Base-by-base conservation (phyloP, 805 yeast species). In the Dipodascus geniculatus region DNA sequence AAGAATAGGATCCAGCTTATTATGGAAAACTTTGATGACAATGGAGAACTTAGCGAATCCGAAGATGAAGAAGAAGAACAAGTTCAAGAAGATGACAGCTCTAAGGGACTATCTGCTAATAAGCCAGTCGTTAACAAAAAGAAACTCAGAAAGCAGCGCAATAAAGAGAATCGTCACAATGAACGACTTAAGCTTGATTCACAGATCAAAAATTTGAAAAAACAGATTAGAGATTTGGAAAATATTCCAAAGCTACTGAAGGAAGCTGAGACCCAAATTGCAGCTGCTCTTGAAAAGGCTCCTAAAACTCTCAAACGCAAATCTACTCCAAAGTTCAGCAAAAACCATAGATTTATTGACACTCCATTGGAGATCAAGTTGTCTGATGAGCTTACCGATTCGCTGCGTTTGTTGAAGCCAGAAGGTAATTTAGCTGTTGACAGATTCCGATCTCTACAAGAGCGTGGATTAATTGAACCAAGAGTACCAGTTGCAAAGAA, bases 391-490 rank as follows among this genome's bases (percentile, higher is more conserved):
- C 75, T 93, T 58, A 81, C 85, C 33, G 95, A 86, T 62, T 86
- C 95, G 16, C 73, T 93, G 61, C 80, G 96, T 67, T 79, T 81
- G 57, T 72, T 93, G 64, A 86, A 80, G 65, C 93, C 98, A 0
- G 99, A 93, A 71, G 98, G 98, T 17, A 87, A 84, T 65, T 71
- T 87, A 55, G 74, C 88, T 48, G 81, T 83, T 58, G 97, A 90
- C 65, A 82, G 88, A 55, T 81, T 91, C 81, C 77, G 82, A 67
- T 79, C 78, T 56, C 67, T 91, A 58, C 98, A 93, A 71, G 80
- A 87, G 57, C 75, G 83, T 28, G 99, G 99, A 60, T 79, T 83
- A 64, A 75, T 93, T 54, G 99, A 91, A 69, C 75, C 96, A 3
- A 80, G 97, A 70, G 77, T 82, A 38, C 87, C 84, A 11, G 81